These are phyloP conservation scores for Pythium brachiatum DNA, from an alignment of 352 stramenopile genomes.

Conservation along the genomic window DNA sequence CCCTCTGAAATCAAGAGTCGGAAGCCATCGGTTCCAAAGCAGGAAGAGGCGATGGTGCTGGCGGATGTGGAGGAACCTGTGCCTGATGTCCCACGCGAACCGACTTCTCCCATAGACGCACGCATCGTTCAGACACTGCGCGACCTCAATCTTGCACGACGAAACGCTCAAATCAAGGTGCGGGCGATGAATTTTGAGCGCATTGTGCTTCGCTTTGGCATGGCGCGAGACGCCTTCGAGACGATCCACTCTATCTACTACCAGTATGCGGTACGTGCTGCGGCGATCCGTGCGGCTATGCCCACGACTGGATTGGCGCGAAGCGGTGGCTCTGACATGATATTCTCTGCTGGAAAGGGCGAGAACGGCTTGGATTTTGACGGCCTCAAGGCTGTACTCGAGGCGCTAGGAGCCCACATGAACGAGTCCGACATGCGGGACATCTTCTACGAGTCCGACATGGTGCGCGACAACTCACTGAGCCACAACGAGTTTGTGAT, in stretches of 20 bases:
- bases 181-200: conserved; percentile 71
- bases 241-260: conserved; percentile 67
- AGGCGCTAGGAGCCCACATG: conserved; percentile 59
- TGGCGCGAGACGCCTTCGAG: conserved; percentile 61
- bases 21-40: not conserved
- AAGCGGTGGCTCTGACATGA: not conserved
- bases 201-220: conserved; percentile 69
- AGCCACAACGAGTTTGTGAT: conserved; percentile 87
- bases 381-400: conserved; percentile 58
- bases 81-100: conserved; percentile 8
- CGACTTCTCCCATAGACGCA: conserved; percentile 44
- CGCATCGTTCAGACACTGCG: conserved; percentile 68
- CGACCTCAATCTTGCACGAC: conserved; percentile 56
- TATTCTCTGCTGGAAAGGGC: conserved; percentile 21
- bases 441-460: conserved; percentile 89
- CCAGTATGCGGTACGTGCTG: conserved; percentile 48
- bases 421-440: conserved; percentile 66
- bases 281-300: not conserved
- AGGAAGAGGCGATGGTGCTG: not conserved
- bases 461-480: conserved; percentile 82
- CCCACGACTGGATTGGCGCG: not conserved
- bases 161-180: conserved; percentile 38
- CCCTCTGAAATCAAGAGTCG: not conserved
- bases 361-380: conserved; percentile 63
- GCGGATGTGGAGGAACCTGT: not conserved